These are phyloP conservation scores for Thalassiosira livingstoniorum DNA, from an alignment of 352 stramenopile species.

Conservation along the genomic window DNA sequence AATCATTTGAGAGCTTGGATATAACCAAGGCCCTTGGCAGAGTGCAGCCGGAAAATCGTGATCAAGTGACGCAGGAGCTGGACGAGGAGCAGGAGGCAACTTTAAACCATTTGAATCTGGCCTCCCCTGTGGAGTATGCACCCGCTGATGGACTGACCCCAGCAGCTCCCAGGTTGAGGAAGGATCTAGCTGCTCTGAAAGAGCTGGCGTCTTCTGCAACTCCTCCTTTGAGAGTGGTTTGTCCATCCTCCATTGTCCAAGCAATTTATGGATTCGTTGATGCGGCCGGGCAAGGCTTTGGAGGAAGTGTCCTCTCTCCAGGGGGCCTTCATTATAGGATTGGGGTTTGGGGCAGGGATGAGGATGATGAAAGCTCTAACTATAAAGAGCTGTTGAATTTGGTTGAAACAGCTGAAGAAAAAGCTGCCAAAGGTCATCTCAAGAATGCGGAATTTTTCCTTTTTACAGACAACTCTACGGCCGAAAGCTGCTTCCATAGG, in stretches of 20 bases:
- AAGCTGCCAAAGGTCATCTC: slow-evolving; percentile 14
- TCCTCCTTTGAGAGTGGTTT: slow-evolving; percentile 13
- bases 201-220: background rate
- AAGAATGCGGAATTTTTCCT: slow-evolving; percentile 57
- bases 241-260: background rate
- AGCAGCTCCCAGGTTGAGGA: slow-evolving; percentile 27
- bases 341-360: slow-evolving; percentile 34
- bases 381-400: slow-evolving; percentile 60
- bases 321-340: slow-evolving; percentile 8
- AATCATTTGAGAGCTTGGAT: too few species aligned
- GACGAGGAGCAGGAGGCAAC: too few species aligned
- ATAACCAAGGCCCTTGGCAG: too few species aligned
- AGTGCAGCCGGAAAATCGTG: too few species aligned
- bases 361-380: slow-evolving; percentile 49
- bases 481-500: slow-evolving; percentile 57
- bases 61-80: too few species aligned
- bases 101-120: too few species aligned
- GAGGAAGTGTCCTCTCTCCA: background rate
- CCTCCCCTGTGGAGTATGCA: too few species aligned
- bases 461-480: slow-evolving; percentile 71
- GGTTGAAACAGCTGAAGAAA: slow-evolving; percentile 41
- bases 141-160: slow-evolving; percentile 19
- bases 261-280: slow-evolving; percentile 58
- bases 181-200: slow-evolving; percentile 39
- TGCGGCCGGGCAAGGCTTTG: slow-evolving; percentile 43